Evolutionary conservation across 1,284 basidiomycete genomes (phyloP).

Genomic region (Trichosporon faecale): DNA sequence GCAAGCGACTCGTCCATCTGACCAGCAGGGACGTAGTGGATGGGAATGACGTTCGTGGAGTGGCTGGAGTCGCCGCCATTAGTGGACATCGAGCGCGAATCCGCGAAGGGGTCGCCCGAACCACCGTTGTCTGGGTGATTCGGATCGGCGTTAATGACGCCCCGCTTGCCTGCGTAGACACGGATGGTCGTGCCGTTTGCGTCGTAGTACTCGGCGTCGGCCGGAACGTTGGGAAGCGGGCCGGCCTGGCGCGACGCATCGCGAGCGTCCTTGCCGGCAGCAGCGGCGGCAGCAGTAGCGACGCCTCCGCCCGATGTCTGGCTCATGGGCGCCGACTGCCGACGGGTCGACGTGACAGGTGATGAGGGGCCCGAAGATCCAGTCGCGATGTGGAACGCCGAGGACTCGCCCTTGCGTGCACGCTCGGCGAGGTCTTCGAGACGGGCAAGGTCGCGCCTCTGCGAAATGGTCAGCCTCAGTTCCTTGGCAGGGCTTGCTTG

Average conservation of each 20-base stretch:
- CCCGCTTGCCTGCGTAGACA: slow-evolving; percentile 38
- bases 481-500: not conserved
- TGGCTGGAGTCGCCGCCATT: slow-evolving; percentile 33
- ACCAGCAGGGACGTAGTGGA: slow-evolving; percentile 48
- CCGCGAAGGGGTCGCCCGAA: slow-evolving; percentile 45
- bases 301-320: slow-evolving; percentile 10
- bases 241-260: slow-evolving; percentile 14
- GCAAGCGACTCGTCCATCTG: slow-evolving; percentile 28
- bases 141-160: slow-evolving; percentile 45
- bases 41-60: slow-evolving; percentile 51
- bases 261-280: not conserved
- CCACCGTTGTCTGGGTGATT: slow-evolving; percentile 33
- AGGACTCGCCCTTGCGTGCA: slow-evolving; percentile 48
- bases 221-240: slow-evolving; percentile 19
- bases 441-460: slow-evolving; percentile 47
- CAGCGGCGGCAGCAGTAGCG: not conserved
- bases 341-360: not conserved
- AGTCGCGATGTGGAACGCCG: slow-evolving; percentile 42
- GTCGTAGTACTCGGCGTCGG: slow-evolving; percentile 42
- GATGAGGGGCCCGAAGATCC: slow-evolving; percentile 14
- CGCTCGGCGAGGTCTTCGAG: slow-evolving; percentile 48
- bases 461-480: slow-evolving; percentile 9
- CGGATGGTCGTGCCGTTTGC: slow-evolving; percentile 37
- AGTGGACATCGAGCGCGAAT: slow-evolving; percentile 43
- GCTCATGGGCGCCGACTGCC: slow-evolving; percentile 6